Percentiles rank a stretch among this genome's conserved stretches.
These are phyloP conservation scores for Arthrocladium fulminans DNA, from an alignment of 2,329 filamentous ascomycete genomes.

Conservation along the genomic window DNA sequence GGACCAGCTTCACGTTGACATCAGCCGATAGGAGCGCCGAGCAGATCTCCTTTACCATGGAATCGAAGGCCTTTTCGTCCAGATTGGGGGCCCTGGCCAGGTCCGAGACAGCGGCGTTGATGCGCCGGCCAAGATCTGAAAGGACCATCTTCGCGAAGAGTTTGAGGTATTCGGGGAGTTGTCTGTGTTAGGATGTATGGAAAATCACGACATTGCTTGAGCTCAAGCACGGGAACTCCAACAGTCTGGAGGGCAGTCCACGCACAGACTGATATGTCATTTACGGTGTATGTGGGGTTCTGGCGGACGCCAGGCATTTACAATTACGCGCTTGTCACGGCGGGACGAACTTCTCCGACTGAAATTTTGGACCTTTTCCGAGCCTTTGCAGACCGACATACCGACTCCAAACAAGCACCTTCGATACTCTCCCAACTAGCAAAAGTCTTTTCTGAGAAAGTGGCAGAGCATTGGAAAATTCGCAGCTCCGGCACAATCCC, in stretches of 20 bases:
- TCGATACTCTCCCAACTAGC: neutral
- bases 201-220: too few relatives aligned
- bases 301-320: neutral
- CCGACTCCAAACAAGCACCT: neutral
- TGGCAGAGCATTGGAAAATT: neutral
- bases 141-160: constrained; percentile 68
- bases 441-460: neutral
- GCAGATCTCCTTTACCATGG: constrained; percentile 97
- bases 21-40: constrained; percentile 92
- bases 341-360: neutral
- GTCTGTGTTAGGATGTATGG: neutral
- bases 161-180: neutral
- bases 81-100: constrained; percentile 85
- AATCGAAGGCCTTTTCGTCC: constrained; percentile 97
- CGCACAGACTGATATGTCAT: too few relatives aligned
- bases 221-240: too few relatives aligned
- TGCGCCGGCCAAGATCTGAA: constrained; percentile 95
- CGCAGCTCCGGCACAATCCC: too few relatives aligned
- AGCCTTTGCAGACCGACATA: too few relatives aligned
- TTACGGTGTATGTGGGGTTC: neutral
- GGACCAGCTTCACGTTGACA: constrained; percentile 90
- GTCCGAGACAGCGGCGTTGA: constrained; percentile 92
- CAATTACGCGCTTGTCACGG: neutral
- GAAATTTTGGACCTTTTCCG: neutral
- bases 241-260: too few relatives aligned